Base-by-base conservation (phyloP, 2,329 filamentous ascomycete species). In the Colletotrichum euphorbiae region DNA sequence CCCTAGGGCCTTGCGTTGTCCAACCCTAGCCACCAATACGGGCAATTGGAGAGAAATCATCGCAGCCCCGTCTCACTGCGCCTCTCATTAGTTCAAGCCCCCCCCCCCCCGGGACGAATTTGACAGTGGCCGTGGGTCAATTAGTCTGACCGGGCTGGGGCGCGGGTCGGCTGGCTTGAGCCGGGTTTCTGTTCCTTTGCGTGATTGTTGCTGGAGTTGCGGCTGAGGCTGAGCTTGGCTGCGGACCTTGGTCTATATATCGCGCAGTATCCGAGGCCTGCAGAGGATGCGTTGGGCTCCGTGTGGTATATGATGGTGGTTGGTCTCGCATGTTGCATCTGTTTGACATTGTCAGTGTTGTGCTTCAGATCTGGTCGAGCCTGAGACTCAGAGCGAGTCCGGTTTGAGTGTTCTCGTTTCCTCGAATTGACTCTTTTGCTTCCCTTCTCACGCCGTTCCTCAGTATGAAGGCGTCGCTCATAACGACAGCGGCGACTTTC, bases 401-500 rank as follows among this genome's bases (percentile, higher is more conserved):
- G 24, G 24, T 24, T 24, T 24, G 24, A 24, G 24, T 5, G 24
- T 24, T 24, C 24, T 24, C 24, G 4, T 24, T 24, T 24, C 24
- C 4, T 24, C 5, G 24, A 24, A 24, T 24, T 24, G 5, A 4
- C 24, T 24, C 24, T 24, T 24, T 24, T 24, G 24, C 24, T 4
- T 24, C 24, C 24, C 24, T 24, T 24, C 24, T 24, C 24, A 24
- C 24, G 24, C 24, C 24, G 33, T 38, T 38, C 9, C 13, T 54
- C 42, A n/a, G 13, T 7, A 67, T 67, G 64, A 67, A 40, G 45
- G 4, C 3, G 11, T 48, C 60, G 8, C 11, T 67, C 3, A 17
- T 58, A 3, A 9, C 38, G n/a, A 51, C 46, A 36, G 52, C 24
- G 13, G 17, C 38, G 48, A 24, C 55, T 5, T n/a, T 68, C 11